Percentiles rank a stretch among this genome's conserved stretches.
Conservation (phyloP, 2,329 filamentous ascomycete genomes). For the Dactylellina sp. region DNA sequence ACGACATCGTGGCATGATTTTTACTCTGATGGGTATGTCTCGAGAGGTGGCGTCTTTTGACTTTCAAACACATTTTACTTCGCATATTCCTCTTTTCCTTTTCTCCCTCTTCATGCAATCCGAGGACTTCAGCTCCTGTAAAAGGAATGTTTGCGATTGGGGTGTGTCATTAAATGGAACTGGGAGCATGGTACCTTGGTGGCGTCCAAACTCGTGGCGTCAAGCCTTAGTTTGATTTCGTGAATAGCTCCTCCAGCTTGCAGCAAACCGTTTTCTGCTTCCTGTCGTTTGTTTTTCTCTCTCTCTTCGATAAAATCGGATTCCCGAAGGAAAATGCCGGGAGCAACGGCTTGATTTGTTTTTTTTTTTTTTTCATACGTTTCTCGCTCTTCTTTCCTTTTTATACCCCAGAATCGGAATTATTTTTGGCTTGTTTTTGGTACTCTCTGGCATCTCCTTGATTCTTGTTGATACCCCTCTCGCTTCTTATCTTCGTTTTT, state of each 20-base stretch:
- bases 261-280: slow-evolving; percentile 40
- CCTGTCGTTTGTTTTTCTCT: slow-evolving; percentile 19
- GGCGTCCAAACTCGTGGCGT: slow-evolving; percentile 11
- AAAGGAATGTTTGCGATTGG: slow-evolving; percentile 48
- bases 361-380: slow-evolving; percentile 26
- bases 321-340: slow-evolving; percentile 33
- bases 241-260: background rate
- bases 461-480: background rate
- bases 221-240: background rate
- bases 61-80: slow-evolving; percentile 30
- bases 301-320: slow-evolving; percentile 33
- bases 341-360: background rate
- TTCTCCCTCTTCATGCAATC: background rate
- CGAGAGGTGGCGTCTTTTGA: slow-evolving; percentile 48
- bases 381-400: slow-evolving; percentile 14
- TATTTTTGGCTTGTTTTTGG: slow-evolving; percentile 10
- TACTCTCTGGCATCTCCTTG: background rate
- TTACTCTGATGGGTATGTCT: slow-evolving; percentile 48
- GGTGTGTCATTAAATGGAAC: slow-evolving; percentile 24
- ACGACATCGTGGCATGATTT: slow-evolving; percentile 53
- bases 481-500: background rate
- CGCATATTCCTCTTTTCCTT: slow-evolving; percentile 18
- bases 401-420: slow-evolving; percentile 8
- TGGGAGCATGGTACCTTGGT: slow-evolving; percentile 24
- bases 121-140: background rate